Conservation (phyloP, 768 basidiomycete species). For the Pleurotus ostreatus region DNA sequence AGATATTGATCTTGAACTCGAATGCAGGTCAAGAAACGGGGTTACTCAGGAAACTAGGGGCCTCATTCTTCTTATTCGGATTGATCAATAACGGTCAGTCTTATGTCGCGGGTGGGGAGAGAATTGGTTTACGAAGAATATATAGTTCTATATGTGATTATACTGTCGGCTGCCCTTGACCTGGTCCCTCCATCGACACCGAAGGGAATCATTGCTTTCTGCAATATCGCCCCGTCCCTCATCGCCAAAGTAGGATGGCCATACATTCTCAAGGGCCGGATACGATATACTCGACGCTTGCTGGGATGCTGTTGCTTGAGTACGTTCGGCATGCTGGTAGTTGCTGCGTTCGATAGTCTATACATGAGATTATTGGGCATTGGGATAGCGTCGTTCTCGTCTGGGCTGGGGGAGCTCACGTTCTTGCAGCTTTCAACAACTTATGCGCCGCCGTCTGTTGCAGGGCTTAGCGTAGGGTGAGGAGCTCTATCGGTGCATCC, state of each 20-base stretch:
- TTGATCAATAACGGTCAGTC: constrained; percentile 83
- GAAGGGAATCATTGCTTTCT: constrained; percentile 92
- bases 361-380: constrained; percentile 77
- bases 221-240: constrained; percentile 89
- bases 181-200: constrained; percentile 89
- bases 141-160: constrained; percentile 90
- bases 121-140: not conserved
- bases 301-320: constrained; percentile 72
- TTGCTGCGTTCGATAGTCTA: constrained; percentile 68
- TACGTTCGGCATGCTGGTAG: constrained; percentile 85
- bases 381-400: constrained; percentile 78
- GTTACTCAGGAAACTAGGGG: constrained; percentile 34
- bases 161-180: constrained; percentile 93
- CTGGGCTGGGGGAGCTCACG: constrained; percentile 90
- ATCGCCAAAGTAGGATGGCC: constrained; percentile 90
- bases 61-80: constrained; percentile 89
- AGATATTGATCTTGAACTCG: too few species aligned
- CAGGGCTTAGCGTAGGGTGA: constrained; percentile 79
- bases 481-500: constrained; percentile 12
- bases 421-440: constrained; percentile 91
- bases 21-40: constrained; percentile 16
- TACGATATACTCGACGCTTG: constrained; percentile 76
- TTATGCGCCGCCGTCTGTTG: constrained; percentile 62
- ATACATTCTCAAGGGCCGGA: constrained; percentile 80
- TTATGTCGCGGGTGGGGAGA: constrained; percentile 3